phyloP scores from a whole-genome alignment of 2,329 filamentous ascomycete species.

The Colletotrichum gigasporum region DNA sequence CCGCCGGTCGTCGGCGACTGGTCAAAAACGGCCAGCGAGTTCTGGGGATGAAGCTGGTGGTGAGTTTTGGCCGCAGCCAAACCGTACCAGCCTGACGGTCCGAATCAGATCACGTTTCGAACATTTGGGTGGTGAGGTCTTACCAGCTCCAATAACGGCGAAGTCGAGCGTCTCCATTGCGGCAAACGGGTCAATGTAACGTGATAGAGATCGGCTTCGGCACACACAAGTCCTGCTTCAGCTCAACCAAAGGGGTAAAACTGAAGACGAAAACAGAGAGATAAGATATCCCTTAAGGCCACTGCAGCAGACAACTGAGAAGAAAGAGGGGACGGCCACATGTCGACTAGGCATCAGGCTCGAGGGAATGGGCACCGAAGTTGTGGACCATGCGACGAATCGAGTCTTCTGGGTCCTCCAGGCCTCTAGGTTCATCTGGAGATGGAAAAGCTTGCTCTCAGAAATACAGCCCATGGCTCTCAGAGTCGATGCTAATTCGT shows the following conservation, averaged over 20 bases:
- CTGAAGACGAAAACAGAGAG: neutral
- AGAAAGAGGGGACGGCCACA: neutral
- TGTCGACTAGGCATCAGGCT: neutral
- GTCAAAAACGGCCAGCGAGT: slow-evolving; percentile 67
- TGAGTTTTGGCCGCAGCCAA: slow-evolving; percentile 70
- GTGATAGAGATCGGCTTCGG: neutral
- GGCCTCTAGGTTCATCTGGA: neutral
- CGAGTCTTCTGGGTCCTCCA: neutral
- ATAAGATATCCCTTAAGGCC: neutral
- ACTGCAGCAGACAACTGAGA: neutral
- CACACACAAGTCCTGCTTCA: neutral
- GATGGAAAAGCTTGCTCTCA: neutral
- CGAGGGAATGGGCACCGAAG: neutral
- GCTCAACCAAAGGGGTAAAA: neutral
- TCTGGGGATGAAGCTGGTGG: slow-evolving; percentile 65
- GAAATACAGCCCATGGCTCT: neutral
- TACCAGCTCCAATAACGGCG: slow-evolving; percentile 64
- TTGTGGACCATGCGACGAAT: neutral
- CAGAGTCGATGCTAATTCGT: slow-evolving; percentile 9
- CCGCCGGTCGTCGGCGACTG: slow-evolving; percentile 68
- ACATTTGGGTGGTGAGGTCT: slow-evolving; percentile 32
- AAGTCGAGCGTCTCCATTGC: slow-evolving; percentile 56
- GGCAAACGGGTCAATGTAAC: neutral
- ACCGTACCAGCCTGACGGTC: slow-evolving; percentile 58
- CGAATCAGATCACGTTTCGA: neutral